A percentile compares a stretch with the other conserved stretches of the same genome.
phyloP scores from a whole-genome alignment of 768 basidiomycete genomes.

The Amanita exitialis region DNA sequence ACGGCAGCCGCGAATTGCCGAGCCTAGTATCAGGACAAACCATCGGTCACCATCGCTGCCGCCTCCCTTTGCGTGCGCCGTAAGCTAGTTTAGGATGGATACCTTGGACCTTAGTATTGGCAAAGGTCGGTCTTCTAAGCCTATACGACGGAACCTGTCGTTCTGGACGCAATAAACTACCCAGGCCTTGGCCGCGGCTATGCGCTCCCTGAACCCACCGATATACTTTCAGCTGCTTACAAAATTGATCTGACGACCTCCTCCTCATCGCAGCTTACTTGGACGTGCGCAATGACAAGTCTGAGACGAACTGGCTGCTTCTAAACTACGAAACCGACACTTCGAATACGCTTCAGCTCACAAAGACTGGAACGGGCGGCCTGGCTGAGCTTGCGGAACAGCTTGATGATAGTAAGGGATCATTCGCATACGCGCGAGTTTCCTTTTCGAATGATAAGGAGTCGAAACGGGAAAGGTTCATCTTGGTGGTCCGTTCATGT shows the following conservation, averaged over 20 bases:
- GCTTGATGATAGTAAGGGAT: slow-evolving; percentile 67
- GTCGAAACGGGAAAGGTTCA: slow-evolving; percentile 82
- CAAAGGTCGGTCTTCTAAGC: slow-evolving; percentile 41
- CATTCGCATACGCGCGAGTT: slow-evolving; percentile 78
- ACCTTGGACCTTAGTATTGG: slow-evolving; percentile 58
- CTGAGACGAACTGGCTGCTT: slow-evolving; percentile 83
- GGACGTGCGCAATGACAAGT: slow-evolving; percentile 79
- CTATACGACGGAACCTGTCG: background rate
- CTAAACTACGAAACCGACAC: slow-evolving; percentile 82
- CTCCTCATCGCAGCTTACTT: slow-evolving; percentile 55
- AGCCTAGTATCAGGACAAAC: no score
- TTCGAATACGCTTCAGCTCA: slow-evolving; percentile 73
- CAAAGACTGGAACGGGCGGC: slow-evolving; percentile 72
- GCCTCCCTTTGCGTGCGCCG: no score
- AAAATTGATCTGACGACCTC: slow-evolving; percentile 14
- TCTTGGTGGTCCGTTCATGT: slow-evolving; percentile 44
- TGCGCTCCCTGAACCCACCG: background rate
- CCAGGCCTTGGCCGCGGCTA: background rate
- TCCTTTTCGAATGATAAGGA: slow-evolving; percentile 83
- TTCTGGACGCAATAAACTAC: background rate
- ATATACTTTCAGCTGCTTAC: background rate
- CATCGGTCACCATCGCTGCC: no score
- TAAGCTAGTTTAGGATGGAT: background rate
- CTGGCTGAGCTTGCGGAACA: slow-evolving; percentile 65
- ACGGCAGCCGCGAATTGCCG: no score